Conservation (phyloP, 169 alveolate species). For the Perkinsus olseni region DNA sequence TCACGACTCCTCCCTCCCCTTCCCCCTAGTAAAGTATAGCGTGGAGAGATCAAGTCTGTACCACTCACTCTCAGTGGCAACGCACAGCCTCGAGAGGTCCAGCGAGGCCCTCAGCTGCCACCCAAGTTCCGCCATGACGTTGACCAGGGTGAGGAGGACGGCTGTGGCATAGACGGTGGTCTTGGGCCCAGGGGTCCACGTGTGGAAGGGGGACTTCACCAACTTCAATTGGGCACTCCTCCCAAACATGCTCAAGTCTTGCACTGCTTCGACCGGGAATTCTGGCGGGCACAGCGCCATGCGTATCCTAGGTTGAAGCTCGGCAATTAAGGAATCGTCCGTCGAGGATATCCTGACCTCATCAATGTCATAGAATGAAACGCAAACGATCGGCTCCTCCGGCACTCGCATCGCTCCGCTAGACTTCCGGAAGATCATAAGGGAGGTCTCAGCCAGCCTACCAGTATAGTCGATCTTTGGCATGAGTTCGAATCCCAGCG, state of each 20-base stretch:
- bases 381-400: background rate
- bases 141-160: background rate
- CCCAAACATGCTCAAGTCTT: background rate
- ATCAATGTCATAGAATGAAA: background rate
- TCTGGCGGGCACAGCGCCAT: background rate
- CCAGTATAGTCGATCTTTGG: background rate
- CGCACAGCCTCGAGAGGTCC: background rate
- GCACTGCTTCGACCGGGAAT: background rate
- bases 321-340: background rate
- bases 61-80: background rate
- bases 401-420: background rate
- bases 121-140: background rate
- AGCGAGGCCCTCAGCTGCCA: background rate
- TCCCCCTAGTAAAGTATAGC: background rate
- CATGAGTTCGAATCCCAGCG: slow-evolving; percentile 2
- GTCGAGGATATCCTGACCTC: background rate
- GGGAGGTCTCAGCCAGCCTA: background rate
- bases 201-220: background rate
- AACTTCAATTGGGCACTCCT: background rate
- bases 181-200: background rate
- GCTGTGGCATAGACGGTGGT: background rate
- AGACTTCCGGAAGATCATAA: background rate
- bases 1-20: no score
- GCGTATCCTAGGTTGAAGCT: background rate
- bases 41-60: background rate